Conservation (phyloP, 352 stramenopile species). For the Phytophthora megakarya region DNA sequence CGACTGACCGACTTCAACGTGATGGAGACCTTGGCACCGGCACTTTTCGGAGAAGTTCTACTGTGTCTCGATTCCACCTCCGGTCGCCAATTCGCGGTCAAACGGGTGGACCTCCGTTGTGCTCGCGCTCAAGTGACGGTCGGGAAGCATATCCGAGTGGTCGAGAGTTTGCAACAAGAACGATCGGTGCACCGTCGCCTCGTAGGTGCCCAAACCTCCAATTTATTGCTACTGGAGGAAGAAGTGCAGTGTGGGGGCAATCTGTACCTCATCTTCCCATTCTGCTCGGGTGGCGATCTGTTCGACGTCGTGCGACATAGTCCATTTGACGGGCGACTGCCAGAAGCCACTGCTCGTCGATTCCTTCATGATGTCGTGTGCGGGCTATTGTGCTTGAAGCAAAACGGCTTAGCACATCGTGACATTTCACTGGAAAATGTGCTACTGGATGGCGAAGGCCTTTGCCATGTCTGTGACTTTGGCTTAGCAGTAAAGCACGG, state of each 20-base stretch:
- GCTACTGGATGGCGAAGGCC: conserved; percentile 43
- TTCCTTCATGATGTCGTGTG: conserved; percentile 48
- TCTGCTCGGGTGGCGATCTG: conserved; percentile 56
- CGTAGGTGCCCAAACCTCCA: conserved; percentile 32
- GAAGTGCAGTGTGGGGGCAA: conserved; percentile 45
- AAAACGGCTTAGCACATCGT: conserved; percentile 56
- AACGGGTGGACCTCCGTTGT: conserved; percentile 50
- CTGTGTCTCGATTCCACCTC: conserved; percentile 49
- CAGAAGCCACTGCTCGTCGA: conserved; percentile 37
- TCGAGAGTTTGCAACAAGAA: conserved; percentile 57
- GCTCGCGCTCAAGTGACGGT: conserved; percentile 45
- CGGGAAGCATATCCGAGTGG: conserved; percentile 41
- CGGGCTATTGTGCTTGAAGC: conserved; percentile 43
- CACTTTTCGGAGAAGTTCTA: conserved; percentile 64
- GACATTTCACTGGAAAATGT: conserved; percentile 75
- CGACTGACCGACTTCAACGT: conserved; percentile 46
- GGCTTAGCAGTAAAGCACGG: conserved; percentile 39
- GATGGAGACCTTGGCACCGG: conserved; percentile 47
- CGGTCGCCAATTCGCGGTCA: conserved; percentile 52
- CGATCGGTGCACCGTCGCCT: conserved; percentile 52
- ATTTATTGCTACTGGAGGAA: conserved; percentile 55
- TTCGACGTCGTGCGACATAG: conserved; percentile 56
- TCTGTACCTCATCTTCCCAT: conserved; percentile 62
- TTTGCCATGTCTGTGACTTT: conserved; percentile 63
- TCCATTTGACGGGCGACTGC: conserved; percentile 34